Evolutionary conservation across 1,139 yeast genomes (phyloP), one percentile per base, ranked within the genome.

Genomic region (Zygoascus sp.): DNA sequence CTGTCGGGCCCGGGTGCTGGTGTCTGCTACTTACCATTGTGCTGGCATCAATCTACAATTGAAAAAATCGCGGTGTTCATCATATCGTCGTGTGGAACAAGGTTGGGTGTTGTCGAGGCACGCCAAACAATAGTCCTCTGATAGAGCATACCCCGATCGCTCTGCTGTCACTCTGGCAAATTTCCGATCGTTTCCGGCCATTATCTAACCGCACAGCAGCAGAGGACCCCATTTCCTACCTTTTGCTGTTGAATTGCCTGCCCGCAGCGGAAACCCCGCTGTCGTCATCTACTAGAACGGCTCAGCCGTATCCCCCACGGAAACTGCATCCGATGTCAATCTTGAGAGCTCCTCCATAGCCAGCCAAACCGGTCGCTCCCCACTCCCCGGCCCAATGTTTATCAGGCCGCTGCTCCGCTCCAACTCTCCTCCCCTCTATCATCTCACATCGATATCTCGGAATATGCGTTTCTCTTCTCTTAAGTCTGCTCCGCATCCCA

Each of bases 401-500:
- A n/a, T n/a, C n/a, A n/a, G n/a, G n/a, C 28, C 28, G 9, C 28
- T 25, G 9, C n/a, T 25, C 4, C n/a, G 28, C 7, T 25, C n/a
- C 28, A 25, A 25, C 28, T 2, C 7, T 30, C 34, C 5, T 15
- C 3, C 8, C 34, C 16, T 30, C 34, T 16, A n/a, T 3, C 13
- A 30, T 8, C 17, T 30, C 34, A 30, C 17, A 15, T 30, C 7
- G n/a, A n/a, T n/a, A n/a, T n/a, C n/a, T n/a, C n/a, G n/a, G n/a
- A n/a, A n/a, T n/a, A 30, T 30, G 34, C 3, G 17, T 8, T 30
- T 35, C 16, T 34, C 38, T 22, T 39, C 28, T 15, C 8, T 40
- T 7, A 40, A 20, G 13, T 20, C 27, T 28, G 35, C 35, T 7
- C 34, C 32, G 42, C 61, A 58, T 39, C 65, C 65, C 16, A 51